phyloP scores from a whole-genome alignment of 192 early-diverging fungal species.

The Thamnidium elegans region DNA sequence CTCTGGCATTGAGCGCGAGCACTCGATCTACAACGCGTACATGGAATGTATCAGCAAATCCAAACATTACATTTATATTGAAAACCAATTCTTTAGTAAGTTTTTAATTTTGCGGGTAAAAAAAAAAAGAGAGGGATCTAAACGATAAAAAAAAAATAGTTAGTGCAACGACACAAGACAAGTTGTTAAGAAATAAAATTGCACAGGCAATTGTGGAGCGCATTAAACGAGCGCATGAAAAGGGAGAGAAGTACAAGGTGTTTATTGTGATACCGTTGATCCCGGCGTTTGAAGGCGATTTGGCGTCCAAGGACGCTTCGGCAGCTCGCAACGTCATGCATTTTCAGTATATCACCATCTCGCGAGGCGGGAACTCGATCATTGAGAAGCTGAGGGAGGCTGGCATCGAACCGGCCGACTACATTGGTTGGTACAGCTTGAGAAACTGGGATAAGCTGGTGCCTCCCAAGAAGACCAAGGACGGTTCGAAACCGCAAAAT shows the following conservation, averaged over 20 bases:
- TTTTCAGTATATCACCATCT: conserved; percentile 77
- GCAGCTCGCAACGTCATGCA: conserved; percentile 73
- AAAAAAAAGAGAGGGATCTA: too few species aligned
- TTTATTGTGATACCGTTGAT: conserved; percentile 80
- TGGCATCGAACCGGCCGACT: conserved; percentile 58
- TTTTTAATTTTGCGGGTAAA: too few species aligned
- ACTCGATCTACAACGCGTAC: conserved; percentile 83
- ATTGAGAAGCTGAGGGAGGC: conserved; percentile 50
- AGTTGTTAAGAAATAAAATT: conserved; percentile 33
- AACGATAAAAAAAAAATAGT: too few species aligned
- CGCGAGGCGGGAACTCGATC: conserved; percentile 68
- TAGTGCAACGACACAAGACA: conserved; percentile 13
- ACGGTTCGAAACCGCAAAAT: not conserved
- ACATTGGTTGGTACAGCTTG: conserved; percentile 71
- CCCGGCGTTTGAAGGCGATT: conserved; percentile 83
- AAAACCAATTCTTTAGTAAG: conserved; percentile 92
- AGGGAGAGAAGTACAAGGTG: conserved; percentile 67
- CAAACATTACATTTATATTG: conserved; percentile 90
- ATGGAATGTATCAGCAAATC: conserved; percentile 67
- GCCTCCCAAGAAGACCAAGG: not conserved
- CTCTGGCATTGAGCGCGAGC: conserved; percentile 62
- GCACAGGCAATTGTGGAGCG: conserved; percentile 67
- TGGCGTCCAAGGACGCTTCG: conserved; percentile 66
- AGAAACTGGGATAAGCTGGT: conserved; percentile 58
- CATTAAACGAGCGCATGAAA: conserved; percentile 67